These are phyloP conservation scores for Fomitopsis serialis DNA, from an alignment of 768 basidiomycete species.

Conservation along the genomic window DNA sequence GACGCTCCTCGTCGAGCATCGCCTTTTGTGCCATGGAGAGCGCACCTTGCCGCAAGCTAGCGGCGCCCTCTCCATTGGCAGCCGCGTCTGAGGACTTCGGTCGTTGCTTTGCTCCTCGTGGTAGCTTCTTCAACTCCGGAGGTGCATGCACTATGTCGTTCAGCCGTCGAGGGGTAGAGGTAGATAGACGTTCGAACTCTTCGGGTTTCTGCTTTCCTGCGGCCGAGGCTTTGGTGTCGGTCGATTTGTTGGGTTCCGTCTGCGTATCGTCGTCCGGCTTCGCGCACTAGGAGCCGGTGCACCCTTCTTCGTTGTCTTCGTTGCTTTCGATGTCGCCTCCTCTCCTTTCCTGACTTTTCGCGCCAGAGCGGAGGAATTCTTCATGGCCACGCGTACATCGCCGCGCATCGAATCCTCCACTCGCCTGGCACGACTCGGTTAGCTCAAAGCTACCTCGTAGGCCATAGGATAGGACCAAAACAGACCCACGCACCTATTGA, in stretches of 20 bases:
- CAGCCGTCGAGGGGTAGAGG: constrained; percentile 57
- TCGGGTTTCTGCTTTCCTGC: constrained; percentile 18
- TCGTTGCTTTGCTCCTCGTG: constrained; percentile 36
- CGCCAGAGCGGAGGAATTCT: constrained; percentile 45
- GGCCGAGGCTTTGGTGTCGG: neutral
- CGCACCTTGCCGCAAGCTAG: constrained; percentile 36
- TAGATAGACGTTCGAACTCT: constrained; percentile 46
- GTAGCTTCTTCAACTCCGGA: constrained; percentile 52
- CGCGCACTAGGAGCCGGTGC: neutral
- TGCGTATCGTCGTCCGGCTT: neutral
- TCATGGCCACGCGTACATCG: constrained; percentile 54
- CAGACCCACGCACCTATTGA: constrained; percentile 54
- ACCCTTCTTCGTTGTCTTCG: constrained; percentile 5
- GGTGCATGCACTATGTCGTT: constrained; percentile 71
- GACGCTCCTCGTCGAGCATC: constrained; percentile 74
- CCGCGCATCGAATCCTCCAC: constrained; percentile 72
- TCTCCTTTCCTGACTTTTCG: constrained; percentile 40
- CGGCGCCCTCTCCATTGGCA: constrained; percentile 5
- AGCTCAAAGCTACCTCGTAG: neutral
- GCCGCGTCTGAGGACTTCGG: constrained; percentile 8
- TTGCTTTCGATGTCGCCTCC: constrained; percentile 24
- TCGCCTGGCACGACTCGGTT: constrained; percentile 40
- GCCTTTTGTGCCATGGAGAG: constrained; percentile 71
- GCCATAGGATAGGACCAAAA: neutral
- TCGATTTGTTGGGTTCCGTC: neutral